Evolutionary conservation across 306 rosid genomes (phyloP).

Genomic region (Phaseolus lunatus): DNA sequence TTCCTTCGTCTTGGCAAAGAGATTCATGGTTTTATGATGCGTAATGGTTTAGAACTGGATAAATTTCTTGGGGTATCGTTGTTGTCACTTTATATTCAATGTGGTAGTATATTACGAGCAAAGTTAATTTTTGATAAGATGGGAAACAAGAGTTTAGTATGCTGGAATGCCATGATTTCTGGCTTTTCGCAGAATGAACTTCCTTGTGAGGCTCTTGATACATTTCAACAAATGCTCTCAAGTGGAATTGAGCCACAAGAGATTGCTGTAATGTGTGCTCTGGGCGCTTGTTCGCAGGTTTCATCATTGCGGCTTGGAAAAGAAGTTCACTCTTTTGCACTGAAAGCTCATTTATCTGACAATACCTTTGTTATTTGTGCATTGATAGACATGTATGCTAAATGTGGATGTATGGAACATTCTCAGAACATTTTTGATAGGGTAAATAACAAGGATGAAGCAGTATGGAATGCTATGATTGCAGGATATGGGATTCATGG

Average conservation of each 20-base stretch:
- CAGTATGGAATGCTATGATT: constrained; percentile 79
- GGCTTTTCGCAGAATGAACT: constrained; percentile 71
- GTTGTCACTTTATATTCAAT: constrained; percentile 68
- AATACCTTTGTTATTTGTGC: constrained; percentile 75
- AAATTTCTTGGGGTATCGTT: constrained; percentile 73
- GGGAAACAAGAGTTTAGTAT: constrained; percentile 54
- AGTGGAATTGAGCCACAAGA: constrained; percentile 55
- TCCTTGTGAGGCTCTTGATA: constrained; percentile 67
- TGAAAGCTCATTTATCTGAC: constrained; percentile 56
- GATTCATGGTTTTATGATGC: constrained; percentile 71
- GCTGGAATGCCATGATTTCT: constrained; percentile 77
- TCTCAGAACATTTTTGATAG: constrained; percentile 63
- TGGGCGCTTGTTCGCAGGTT: constrained; percentile 79
- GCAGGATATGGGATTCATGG: constrained; percentile 86
- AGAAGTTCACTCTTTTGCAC: constrained; percentile 73
- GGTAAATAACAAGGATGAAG: constrained; percentile 58
- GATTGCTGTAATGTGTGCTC: constrained; percentile 56
- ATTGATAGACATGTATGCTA: constrained; percentile 84
- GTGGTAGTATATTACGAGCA: constrained; percentile 52
- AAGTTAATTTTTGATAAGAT: constrained; percentile 60
- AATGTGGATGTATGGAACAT: constrained; percentile 76
- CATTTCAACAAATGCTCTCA: constrained; percentile 68
- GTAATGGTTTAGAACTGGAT: constrained; percentile 68
- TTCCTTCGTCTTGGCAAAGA: constrained; percentile 60
- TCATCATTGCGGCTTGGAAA: constrained; percentile 72